A percentile compares a stretch with the other conserved stretches of the same genome.
Conservation (phyloP, 208 protist genomes). For the Trypanosoma boissoni region DNA sequence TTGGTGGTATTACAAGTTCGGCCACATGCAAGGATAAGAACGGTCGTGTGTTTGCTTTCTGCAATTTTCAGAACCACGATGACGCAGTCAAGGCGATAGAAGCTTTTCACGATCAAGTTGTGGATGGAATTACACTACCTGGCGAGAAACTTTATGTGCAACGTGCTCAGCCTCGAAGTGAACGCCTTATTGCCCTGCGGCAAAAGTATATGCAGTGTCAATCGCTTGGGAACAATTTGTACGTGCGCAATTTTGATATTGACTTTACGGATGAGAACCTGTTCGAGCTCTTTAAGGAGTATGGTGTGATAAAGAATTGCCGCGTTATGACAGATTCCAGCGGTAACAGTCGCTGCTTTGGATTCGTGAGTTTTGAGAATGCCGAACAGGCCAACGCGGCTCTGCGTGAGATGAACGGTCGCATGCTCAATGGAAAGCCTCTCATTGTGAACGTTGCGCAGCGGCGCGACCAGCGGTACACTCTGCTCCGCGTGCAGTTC, state of each 20-base stretch:
- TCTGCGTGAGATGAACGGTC: slow-evolving; percentile 97
- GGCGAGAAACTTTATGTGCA: slow-evolving; percentile 88
- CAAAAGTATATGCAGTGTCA: slow-evolving; percentile 92
- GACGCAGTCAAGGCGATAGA: slow-evolving; percentile 94
- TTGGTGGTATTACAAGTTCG: slow-evolving; percentile 94
- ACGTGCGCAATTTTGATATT: slow-evolving; percentile 98
- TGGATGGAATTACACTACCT: slow-evolving; percentile 77
- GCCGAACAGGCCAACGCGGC: slow-evolving; percentile 97
- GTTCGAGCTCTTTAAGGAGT: slow-evolving; percentile 97
- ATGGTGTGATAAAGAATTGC: slow-evolving; percentile 98
- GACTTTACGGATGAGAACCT: slow-evolving; percentile 96
- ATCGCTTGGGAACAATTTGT: slow-evolving; percentile 97
- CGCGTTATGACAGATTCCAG: slow-evolving; percentile 93
- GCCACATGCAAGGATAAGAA: slow-evolving; percentile 88
- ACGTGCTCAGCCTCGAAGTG: slow-evolving; percentile 82
- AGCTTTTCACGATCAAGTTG: slow-evolving; percentile 82
- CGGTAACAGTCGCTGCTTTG: slow-evolving; percentile 96
- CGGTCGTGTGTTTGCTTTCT: slow-evolving; percentile 96
- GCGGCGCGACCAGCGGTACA: slow-evolving; percentile 95
- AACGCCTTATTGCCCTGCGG: slow-evolving; percentile 84
- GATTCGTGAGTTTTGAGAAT: slow-evolving; percentile 98
- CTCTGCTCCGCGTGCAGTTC: slow-evolving; percentile 94
- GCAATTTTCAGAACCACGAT: slow-evolving; percentile 96
- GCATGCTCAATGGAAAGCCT: slow-evolving; percentile 95
- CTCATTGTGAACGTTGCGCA: slow-evolving; percentile 98